Conservation (phyloP, 2,329 filamentous ascomycete species). For the Sclerotinia borealis region DNA sequence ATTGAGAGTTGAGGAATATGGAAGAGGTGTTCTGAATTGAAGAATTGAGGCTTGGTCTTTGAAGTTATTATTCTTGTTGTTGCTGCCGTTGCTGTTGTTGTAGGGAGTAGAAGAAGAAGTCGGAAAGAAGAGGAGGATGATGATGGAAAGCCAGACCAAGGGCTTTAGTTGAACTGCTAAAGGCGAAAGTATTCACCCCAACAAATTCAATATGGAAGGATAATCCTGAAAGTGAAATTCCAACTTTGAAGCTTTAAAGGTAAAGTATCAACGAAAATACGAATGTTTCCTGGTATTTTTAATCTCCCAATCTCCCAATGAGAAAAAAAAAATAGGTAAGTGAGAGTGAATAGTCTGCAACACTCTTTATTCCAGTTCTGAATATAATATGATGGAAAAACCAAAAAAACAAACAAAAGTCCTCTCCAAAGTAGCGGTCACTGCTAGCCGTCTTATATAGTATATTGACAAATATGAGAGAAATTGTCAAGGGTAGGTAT, state of each 20-base stretch:
- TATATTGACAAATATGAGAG: not conserved
- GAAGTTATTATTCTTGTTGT: not conserved
- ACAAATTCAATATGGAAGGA: not conserved
- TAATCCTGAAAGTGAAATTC: not conserved
- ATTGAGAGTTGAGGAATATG: not conserved
- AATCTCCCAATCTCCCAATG: not conserved
- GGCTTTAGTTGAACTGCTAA: not conserved
- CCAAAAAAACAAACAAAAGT: not conserved
- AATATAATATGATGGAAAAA: not conserved
- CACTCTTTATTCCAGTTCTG: not conserved
- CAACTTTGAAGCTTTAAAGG: not conserved
- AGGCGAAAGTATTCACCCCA: not conserved
- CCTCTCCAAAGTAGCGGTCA: conserved; percentile 4
- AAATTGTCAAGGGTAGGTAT: not conserved
- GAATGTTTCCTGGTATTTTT: not conserved
- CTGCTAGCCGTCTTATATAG: not conserved
- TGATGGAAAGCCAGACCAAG: not conserved
- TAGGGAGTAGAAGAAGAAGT: not conserved
- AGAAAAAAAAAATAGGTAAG: no score
- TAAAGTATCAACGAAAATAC: not conserved
- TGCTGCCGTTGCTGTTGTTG: not conserved
- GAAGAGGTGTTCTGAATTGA: not conserved
- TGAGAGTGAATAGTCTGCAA: not conserved
- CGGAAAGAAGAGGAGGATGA: not conserved
- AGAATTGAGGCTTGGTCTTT: not conserved